phyloP scores from a whole-genome alignment of 2,329 filamentous ascomycete species.

The Claviceps sorghi region DNA sequence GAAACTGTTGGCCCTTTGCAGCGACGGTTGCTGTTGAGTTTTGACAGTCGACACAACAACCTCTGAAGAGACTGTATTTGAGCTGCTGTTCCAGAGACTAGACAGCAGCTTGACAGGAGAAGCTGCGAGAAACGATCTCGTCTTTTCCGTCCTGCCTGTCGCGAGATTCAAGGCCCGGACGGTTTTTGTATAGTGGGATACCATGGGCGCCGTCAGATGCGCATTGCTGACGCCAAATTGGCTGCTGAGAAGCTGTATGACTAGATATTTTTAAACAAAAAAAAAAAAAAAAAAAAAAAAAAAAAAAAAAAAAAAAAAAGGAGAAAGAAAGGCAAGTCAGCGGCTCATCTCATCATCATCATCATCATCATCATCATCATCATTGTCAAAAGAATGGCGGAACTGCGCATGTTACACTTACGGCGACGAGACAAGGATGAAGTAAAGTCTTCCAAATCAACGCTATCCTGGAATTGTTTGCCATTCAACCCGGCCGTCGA shows the following conservation, averaged over 20 bases:
- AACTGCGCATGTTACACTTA: conserved; percentile 24
- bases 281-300: no score
- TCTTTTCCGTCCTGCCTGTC: conserved; percentile 47
- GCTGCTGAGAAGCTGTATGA: conserved; percentile 56
- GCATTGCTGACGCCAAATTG: conserved; percentile 56
- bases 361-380: no score
- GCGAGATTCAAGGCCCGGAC: conserved; percentile 51
- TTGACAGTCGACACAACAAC: conserved; percentile 19
- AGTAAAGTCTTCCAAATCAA: conserved; percentile 58
- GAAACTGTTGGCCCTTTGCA: conserved; percentile 30
- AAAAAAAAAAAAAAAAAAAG: background rate
- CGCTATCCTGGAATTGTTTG: conserved; percentile 56
- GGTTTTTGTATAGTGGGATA: conserved; percentile 66
- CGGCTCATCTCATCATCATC: background rate
- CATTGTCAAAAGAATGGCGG: background rate
- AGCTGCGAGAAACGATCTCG: conserved; percentile 56
- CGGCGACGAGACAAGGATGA: conserved; percentile 59
- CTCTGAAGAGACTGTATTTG: conserved; percentile 20
- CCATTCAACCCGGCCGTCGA: conserved; percentile 51
- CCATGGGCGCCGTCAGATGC: conserved; percentile 48
- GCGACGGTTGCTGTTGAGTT: conserved; percentile 26
- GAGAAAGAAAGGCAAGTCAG: conserved; percentile 11
- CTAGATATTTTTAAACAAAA: no score
- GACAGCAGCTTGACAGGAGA: conserved; percentile 87
- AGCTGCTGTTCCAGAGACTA: conserved; percentile 55